Evolutionary conservation across 352 stramenopile genomes (phyloP).

Genomic region (Phytophthora podocarpi): DNA sequence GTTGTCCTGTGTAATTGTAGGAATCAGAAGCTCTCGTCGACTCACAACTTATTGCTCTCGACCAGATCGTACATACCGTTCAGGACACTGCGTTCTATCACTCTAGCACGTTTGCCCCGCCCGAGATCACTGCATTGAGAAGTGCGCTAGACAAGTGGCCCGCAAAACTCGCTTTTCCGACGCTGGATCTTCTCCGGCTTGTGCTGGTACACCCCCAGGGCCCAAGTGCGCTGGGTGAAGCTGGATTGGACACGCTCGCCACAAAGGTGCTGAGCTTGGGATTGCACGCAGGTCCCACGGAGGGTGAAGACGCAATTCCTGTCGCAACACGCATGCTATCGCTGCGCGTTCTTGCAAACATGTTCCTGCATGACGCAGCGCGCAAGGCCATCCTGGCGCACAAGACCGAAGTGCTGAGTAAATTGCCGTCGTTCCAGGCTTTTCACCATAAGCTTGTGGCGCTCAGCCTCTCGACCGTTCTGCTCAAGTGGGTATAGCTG

Average conservation of each 20-base stretch:
- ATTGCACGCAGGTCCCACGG: conserved; percentile 24
- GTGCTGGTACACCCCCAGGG: conserved; percentile 91
- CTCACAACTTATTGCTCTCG: conserved; percentile 61
- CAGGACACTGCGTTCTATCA: conserved; percentile 92
- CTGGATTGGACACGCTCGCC: conserved; percentile 40
- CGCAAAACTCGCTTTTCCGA: conserved; percentile 84
- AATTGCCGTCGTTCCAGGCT: conserved; percentile 49
- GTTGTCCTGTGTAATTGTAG: conserved; percentile 3
- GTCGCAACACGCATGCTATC: conserved; percentile 76
- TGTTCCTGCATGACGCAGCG: conserved; percentile 63
- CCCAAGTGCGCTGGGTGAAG: conserved; percentile 39
- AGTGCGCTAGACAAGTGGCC: conserved; percentile 77
- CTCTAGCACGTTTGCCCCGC: conserved; percentile 78
- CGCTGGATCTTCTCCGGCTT: conserved; percentile 92
- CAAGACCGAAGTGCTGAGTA: conserved; percentile 59
- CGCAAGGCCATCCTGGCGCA: conserved; percentile 53
- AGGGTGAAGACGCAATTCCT: conserved; percentile 45
- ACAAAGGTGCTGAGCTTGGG: conserved; percentile 47
- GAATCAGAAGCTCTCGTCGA: conserved; percentile 36
- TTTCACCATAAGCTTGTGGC: conserved; percentile 71
- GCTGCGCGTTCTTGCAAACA: conserved; percentile 77
- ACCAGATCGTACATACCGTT: conserved; percentile 64
- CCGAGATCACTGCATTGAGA: conserved; percentile 66
- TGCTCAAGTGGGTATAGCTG: conserved; percentile 66
- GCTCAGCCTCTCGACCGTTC: conserved; percentile 67